Conservation (phyloP, 352 stramenopile species). For the Paralagenidium karlingii region DNA sequence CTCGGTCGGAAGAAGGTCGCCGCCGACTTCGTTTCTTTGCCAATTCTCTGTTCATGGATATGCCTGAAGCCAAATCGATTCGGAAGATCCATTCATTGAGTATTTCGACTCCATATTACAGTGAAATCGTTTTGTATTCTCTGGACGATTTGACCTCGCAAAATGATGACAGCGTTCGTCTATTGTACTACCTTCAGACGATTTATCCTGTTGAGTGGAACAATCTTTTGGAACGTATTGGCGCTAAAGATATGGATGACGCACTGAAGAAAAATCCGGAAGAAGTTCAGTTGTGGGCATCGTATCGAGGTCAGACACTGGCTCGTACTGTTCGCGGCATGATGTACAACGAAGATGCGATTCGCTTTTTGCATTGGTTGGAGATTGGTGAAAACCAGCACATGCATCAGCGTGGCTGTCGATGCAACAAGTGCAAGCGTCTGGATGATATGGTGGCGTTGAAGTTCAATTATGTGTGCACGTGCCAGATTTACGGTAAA, state of each 20-base stretch:
- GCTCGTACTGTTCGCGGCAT: conserved; percentile 73
- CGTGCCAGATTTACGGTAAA: conserved; percentile 82
- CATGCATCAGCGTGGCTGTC: conserved; percentile 65
- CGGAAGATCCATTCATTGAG: conserved; percentile 79
- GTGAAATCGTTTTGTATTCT: conserved; percentile 84
- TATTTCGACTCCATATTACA: conserved; percentile 83
- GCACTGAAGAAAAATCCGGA: conserved; percentile 72
- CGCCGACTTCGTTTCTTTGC: conserved; percentile 78
- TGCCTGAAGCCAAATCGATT: conserved; percentile 75
- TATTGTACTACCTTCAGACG: conserved; percentile 92
- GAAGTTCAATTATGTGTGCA: conserved; percentile 85
- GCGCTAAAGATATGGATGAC: conserved; percentile 73
- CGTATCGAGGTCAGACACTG: conserved; percentile 76
- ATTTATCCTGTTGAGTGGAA: conserved; percentile 83
- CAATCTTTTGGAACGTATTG: conserved; percentile 66
- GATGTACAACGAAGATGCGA: conserved; percentile 83
- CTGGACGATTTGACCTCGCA: conserved; percentile 76
- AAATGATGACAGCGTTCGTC: conserved; percentile 90
- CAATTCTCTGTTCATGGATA: conserved; percentile 85
- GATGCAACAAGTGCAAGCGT: conserved; percentile 79
- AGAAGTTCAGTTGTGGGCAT: conserved; percentile 74
- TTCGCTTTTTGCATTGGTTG: conserved; percentile 79
- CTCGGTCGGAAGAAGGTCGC: conserved; percentile 76
- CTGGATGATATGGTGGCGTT: conserved; percentile 73
- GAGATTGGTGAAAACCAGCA: conserved; percentile 82